A percentile compares a stretch with the other conserved stretches of the same genome.
Evolutionary conservation across 176 grass and related monocot genomes (phyloP).

Genomic region (Eleusine indica): DNA sequence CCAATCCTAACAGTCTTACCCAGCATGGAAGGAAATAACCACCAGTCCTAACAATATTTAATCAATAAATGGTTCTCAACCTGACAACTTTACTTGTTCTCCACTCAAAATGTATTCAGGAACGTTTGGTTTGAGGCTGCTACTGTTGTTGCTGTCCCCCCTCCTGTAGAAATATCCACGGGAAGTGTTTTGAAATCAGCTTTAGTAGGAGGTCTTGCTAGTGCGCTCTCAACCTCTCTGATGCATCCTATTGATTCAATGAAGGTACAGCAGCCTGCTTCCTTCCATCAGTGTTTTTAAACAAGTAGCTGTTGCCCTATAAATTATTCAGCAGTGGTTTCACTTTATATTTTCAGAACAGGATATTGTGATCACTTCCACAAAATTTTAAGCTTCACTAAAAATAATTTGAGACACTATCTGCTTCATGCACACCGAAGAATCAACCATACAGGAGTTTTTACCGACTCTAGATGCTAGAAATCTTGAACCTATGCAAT

Average conservation of each 20-base stretch:
- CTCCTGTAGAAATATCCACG: constrained; percentile 83
- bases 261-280: constrained; percentile 62
- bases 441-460: background rate
- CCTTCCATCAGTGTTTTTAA: constrained; percentile 17
- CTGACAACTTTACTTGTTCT: constrained; percentile 43
- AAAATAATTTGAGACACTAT: constrained; percentile 5
- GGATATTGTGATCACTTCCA: background rate
- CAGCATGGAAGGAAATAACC: background rate
- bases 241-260: constrained; percentile 95
- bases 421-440: background rate
- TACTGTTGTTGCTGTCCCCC: constrained; percentile 84
- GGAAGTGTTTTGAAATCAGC: constrained; percentile 91
- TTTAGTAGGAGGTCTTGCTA: constrained; percentile 95
- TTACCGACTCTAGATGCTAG: background rate
- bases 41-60: background rate
- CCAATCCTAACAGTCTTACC: background rate
- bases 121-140: constrained; percentile 99
- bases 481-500: constrained; percentile 22
- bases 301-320: background rate
- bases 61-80: background rate
- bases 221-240: constrained; percentile 88
- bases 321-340: background rate
- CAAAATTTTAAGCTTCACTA: background rate
- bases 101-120: constrained; percentile 54
- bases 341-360: constrained; percentile 8